A percentile compares a stretch with the other conserved stretches of the same genome.
phyloP scores from a whole-genome alignment of 192 early-diverging fungal genomes.

The Coemansia sp. region DNA sequence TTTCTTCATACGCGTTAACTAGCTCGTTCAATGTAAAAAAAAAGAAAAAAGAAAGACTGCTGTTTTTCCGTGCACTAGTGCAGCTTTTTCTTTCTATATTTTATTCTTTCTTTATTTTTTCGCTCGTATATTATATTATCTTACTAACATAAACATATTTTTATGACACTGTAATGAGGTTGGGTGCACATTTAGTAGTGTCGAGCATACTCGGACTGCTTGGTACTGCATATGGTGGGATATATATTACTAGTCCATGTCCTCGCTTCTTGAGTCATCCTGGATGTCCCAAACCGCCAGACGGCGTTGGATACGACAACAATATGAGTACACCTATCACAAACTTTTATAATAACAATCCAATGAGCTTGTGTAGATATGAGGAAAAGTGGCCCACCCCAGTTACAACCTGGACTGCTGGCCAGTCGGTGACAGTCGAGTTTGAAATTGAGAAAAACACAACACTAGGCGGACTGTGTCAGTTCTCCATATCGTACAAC shows the following conservation, averaged over 20 bases:
- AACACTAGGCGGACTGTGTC: slow-evolving; percentile 67
- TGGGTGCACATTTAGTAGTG: not conserved
- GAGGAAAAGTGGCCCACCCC: slow-evolving; percentile 25
- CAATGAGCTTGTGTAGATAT: slow-evolving; percentile 43
- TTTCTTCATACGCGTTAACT: not conserved
- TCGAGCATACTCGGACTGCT: not conserved
- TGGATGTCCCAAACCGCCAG: slow-evolving; percentile 6
- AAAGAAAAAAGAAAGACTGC: not conserved
- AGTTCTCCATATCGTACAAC: slow-evolving; percentile 68
- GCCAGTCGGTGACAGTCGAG: slow-evolving; percentile 42
- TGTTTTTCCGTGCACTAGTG: not conserved
- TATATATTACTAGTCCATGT: slow-evolving; percentile 3
- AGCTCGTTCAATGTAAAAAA: not conserved
- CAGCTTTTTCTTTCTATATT: not conserved
- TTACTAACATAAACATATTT: not conserved
- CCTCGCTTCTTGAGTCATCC: not conserved
- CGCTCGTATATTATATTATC: not conserved
- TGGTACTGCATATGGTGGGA: not conserved
- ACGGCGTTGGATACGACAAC: not conserved
- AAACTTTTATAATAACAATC: not conserved
- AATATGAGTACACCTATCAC: not conserved
- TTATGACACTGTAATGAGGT: slow-evolving; percentile 1
- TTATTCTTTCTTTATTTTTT: not conserved
- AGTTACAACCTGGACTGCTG: slow-evolving; percentile 53
- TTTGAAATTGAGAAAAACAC: slow-evolving; percentile 49